Conservation (phyloP, 768 basidiomycete species). For the Podaxis sp. region DNA sequence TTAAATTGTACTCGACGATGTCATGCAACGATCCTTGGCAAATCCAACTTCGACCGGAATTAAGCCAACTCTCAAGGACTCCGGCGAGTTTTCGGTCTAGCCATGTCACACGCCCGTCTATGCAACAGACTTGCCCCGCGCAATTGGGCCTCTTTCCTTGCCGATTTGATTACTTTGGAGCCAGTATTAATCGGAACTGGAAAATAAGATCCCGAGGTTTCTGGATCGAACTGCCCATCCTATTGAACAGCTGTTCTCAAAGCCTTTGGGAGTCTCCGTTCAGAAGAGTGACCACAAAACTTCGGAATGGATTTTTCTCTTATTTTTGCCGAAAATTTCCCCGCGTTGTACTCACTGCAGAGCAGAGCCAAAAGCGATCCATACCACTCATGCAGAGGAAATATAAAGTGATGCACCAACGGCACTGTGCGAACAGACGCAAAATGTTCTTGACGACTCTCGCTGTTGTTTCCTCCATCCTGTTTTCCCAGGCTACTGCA, state of each 20-base stretch:
- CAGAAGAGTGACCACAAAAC: background rate
- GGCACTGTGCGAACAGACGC: background rate
- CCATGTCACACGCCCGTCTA: background rate
- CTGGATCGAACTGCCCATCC: background rate
- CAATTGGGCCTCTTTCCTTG: background rate
- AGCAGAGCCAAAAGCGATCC: background rate
- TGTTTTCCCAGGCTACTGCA: conserved; percentile 31
- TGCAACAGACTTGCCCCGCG: background rate
- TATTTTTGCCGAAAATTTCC: background rate
- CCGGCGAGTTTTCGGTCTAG: background rate
- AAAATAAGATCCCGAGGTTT: background rate
- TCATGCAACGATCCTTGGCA: background rate
- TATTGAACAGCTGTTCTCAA: background rate
- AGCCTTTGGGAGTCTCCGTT: background rate
- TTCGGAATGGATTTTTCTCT: background rate
- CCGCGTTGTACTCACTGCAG: background rate
- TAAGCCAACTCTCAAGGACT: background rate
- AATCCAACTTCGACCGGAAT: background rate
- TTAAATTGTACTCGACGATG: background rate
- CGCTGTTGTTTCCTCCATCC: conserved; percentile 26
- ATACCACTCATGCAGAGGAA: background rate
- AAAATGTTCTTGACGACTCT: conserved; percentile 24
- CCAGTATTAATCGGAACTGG: background rate
- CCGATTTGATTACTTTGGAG: background rate
- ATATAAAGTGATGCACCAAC: background rate